phyloP scores from a whole-genome alignment of 805 yeast species.

The Suhomyces xylopsoci region DNA sequence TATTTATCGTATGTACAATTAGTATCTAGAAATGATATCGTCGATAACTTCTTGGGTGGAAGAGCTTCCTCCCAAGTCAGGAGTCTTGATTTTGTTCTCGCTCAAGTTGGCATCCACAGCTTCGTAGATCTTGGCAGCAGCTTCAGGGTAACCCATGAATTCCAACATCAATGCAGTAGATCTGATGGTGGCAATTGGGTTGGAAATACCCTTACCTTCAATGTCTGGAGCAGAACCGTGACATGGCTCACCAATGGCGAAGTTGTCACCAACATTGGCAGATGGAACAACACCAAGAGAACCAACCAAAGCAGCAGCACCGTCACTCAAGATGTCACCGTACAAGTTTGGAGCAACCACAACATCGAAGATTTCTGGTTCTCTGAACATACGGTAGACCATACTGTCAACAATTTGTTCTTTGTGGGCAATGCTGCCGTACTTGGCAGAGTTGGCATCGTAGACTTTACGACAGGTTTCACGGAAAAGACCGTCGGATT shows the following conservation, averaged over 20 bases:
- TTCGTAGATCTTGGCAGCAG: slow-evolving; percentile 87
- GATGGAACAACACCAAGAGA: slow-evolving; percentile 97
- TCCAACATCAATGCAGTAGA: slow-evolving; percentile 97
- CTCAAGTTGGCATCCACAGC: slow-evolving; percentile 93
- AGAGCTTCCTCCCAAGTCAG: slow-evolving; percentile 91
- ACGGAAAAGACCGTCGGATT: slow-evolving; percentile 93
- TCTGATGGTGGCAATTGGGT: slow-evolving; percentile 97
- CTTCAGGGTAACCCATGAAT: slow-evolving; percentile 85
- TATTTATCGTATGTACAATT: not conserved
- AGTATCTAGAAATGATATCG: slow-evolving; percentile 60
- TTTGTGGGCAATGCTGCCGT: slow-evolving; percentile 61
- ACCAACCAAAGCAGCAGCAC: slow-evolving; percentile 98
- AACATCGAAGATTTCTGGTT: slow-evolving; percentile 95
- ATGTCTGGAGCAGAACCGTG: slow-evolving; percentile 99
- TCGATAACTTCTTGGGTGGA: slow-evolving; percentile 83
- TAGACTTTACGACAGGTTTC: slow-evolving; percentile 71
- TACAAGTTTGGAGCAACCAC: slow-evolving; percentile 98
- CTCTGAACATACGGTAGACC: slow-evolving; percentile 99
- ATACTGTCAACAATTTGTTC: slow-evolving; percentile 99
- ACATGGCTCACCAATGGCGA: slow-evolving; percentile 98
- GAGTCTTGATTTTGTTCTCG: slow-evolving; percentile 78
- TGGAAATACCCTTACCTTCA: slow-evolving; percentile 90
- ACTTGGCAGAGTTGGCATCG: slow-evolving; percentile 55
- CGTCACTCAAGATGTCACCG: slow-evolving; percentile 95
- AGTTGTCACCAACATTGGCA: slow-evolving; percentile 94